These are phyloP conservation scores for Aspergillus ellipticus DNA, from an alignment of 495 filamentous ascomycete genomes.

Conservation along the genomic window DNA sequence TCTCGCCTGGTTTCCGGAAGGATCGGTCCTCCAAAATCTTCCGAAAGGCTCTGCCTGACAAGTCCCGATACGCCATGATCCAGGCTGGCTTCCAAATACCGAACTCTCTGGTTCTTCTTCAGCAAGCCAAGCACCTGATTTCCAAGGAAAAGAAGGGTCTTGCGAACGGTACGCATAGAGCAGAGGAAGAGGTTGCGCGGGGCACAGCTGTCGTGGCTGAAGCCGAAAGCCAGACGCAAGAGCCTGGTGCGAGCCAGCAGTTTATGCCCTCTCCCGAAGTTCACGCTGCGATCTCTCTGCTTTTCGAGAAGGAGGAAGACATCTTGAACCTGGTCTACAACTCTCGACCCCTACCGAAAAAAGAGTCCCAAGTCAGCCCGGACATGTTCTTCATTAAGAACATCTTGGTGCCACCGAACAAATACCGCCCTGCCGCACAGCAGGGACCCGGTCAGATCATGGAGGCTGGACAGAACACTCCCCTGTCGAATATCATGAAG, in stretches of 20 bases:
- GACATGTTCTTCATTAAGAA: constrained; percentile 93
- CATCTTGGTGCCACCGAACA: constrained; percentile 85
- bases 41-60: constrained; percentile 67
- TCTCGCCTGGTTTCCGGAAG: constrained; percentile 76
- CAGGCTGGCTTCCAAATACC: constrained; percentile 62
- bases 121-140: constrained; percentile 35
- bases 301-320: constrained; percentile 85
- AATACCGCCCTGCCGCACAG: constrained; percentile 82
- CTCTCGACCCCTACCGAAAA: constrained; percentile 54
- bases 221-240: constrained; percentile 26
- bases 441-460: constrained; percentile 73
- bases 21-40: constrained; percentile 91
- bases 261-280: constrained; percentile 76
- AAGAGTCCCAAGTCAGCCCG: constrained; percentile 54
- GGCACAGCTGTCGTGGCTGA: constrained; percentile 46
- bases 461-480: constrained; percentile 79
- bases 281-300: constrained; percentile 64
- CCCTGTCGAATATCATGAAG: constrained; percentile 76
- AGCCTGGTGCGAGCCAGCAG: constrained; percentile 47
- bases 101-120: constrained; percentile 55
- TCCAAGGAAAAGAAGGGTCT: constrained; percentile 30
- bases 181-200: constrained; percentile 68
- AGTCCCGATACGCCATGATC: constrained; percentile 69
- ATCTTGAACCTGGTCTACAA: constrained; percentile 79
- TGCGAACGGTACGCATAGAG: constrained; percentile 38